Base-by-base conservation (phyloP, 257 asterid species). In the Solanum infundibuliforme region DNA sequence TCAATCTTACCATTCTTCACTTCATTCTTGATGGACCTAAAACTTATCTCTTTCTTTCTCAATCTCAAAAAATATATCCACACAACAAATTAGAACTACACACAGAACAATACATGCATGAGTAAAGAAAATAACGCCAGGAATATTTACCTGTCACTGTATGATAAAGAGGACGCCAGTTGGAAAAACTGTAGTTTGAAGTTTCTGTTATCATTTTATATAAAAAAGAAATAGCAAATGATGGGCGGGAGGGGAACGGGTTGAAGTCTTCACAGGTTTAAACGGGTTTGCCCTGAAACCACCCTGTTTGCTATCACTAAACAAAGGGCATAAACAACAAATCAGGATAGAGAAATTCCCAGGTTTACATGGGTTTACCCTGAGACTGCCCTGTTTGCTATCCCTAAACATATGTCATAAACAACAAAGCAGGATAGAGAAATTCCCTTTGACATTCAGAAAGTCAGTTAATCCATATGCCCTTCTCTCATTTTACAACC, bases 401-500 rank as follows among this genome's bases (percentile, higher is more conserved):
- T 16, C n/a, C 62, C 62, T 55, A 55, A 55, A 55, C 60, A 75
- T 16, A 74, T 36, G 29, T 34, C 84, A 39, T 77, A 46, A 43
- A 81, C 65, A 79, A 13, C n/a, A 41, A 20, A 41, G 52, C 66
- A 43, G 39, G 27, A 29, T 20, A 46, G 36, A 81, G 25, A 29
- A 29, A 23, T 29, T 46, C 85, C 23, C 29, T 81, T 41, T 46
- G 66, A 81, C 32, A 81, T 46, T 18, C 66, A 48, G 68, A 48
- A 81, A 46, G 58, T 27, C 23, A 2, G n/a, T 5, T 77, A 38
- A 39, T 41, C 35, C n/a, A 3, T 43, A 79, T 79, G 66, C 38
- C 52, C 14, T 73, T 35, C 85, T 46, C 83, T 73, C 84, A 48
- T 46, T 72, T 62, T 85, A 86, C 88, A 86, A 86, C 84, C 84